Percentiles rank a stretch among this genome's conserved stretches.
Conservation (phyloP, 2,329 filamentous ascomycete genomes). For the Chrysosporium queenslandicum region DNA sequence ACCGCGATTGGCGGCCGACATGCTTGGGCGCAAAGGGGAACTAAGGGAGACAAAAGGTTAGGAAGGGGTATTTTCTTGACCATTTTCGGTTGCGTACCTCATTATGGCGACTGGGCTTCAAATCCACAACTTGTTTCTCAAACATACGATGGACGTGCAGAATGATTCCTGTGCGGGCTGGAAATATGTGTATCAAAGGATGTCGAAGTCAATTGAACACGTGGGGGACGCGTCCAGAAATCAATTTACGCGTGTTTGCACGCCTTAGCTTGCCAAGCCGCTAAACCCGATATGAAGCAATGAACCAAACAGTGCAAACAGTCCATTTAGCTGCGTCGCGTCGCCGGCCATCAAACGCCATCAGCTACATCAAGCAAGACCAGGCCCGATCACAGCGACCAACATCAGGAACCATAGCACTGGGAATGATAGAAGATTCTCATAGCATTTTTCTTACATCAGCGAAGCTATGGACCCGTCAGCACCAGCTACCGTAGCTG, state of each 20-base stretch:
- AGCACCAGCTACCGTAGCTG: not conserved
- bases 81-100: not conserved
- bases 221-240: constrained; percentile 1
- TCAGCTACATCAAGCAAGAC: no score
- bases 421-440: not conserved
- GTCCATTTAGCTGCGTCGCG: not conserved
- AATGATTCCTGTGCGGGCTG: no score
- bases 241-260: constrained; percentile 3
- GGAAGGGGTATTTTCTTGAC: not conserved
- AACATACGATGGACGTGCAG: no score
- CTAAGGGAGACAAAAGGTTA: no score
- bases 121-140: no score
- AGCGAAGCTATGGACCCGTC: constrained; percentile 6
- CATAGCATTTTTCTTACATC: not conserved
- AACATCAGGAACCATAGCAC: no score
- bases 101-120: not conserved
- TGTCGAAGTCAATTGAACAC: not conserved
- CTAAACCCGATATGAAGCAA: not conserved
- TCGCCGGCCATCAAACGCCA: not conserved
- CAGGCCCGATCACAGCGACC: no score
- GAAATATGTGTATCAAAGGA: no score
- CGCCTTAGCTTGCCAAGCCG: not conserved
- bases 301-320: constrained; percentile 9
- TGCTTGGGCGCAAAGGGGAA: constrained; percentile 71
- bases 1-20: constrained; percentile 75